Evolutionary conservation across 768 basidiomycete species (phyloP), one percentile per base, ranked within the genome.

Genomic region (Lactarius psammicola): DNA sequence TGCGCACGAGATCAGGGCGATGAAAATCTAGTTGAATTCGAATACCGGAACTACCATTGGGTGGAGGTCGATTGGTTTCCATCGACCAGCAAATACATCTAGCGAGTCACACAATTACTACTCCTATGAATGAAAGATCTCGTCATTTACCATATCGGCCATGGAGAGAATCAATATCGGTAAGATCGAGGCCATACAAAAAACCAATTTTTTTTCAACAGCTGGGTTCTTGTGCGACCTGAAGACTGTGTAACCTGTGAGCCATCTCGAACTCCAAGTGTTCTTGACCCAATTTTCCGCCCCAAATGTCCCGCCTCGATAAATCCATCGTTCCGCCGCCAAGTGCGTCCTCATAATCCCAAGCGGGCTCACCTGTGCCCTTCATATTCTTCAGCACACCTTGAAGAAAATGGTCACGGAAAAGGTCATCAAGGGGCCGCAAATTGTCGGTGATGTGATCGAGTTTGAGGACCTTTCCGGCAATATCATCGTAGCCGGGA

Each of bases 341-440:
- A 54, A 61, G 49, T 9, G 60, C 38, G 20, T 42, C 40, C 31
- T 62, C 61, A 17, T 44, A 4, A n/a, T 56, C 53, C 38, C 53
- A 56, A 18, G 40, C 33, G 51, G 23, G 18, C 26, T 13, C 46
- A 5, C 46, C 46, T 23, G 46, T 2, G n/a, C 46, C 46, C 46
- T 62, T 62, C 61, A 55, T 62, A 55, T 62, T 56, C 40, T 62
- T 62, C 30, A 56, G 61, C n/a, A 56, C 54, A 7, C 20, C 38
- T 62, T 56, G 54, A 31, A 55, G 53, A 33, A 62, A 56, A 54
- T 55, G 38, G n/a, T 55, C 61, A 0, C 8, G 54, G 54, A 55
- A 42, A 55, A 62, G 30, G 28, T 44, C 38, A 18, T 62, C 53
- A 18, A 56, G 54, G 5, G 54, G 54, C 31, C 60, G 53, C 4